A percentile compares a stretch with the other conserved stretches of the same genome.
phyloP scores from a whole-genome alignment of 2,329 filamentous ascomycete genomes.

The Curvularia sp. region DNA sequence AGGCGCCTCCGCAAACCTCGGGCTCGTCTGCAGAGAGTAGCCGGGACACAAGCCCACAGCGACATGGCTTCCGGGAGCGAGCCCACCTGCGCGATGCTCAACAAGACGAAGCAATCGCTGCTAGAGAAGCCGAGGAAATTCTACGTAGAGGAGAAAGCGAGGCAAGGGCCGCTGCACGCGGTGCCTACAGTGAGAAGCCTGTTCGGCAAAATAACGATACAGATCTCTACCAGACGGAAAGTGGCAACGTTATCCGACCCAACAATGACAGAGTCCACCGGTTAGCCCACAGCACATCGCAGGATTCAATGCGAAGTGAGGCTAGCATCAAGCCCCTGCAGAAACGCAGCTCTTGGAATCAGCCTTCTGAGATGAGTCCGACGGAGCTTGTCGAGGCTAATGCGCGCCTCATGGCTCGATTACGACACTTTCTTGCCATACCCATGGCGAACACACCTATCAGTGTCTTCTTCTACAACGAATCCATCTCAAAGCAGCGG shows the following conservation, averaged over 20 bases:
- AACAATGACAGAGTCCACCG: constrained; percentile 27
- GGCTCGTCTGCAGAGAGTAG: constrained; percentile 53
- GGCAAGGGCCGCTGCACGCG: constrained; percentile 72
- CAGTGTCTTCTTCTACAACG: constrained; percentile 95
- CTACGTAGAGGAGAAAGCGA: constrained; percentile 74
- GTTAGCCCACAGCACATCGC: constrained; percentile 37
- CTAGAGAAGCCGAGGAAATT: constrained; percentile 78
- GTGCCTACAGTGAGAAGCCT: constrained; percentile 75
- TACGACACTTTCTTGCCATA: constrained; percentile 88
- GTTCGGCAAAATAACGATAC: constrained; percentile 55
- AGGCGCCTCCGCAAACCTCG: constrained; percentile 63
- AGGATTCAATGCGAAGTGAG: constrained; percentile 37
- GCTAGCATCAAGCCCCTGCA: constrained; percentile 50
- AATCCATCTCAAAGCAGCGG: constrained; percentile 78
- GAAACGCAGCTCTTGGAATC: constrained; percentile 59
- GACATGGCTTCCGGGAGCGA: constrained; percentile 46
- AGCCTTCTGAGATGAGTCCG: constrained; percentile 70
- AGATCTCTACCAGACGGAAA: constrained; percentile 50
- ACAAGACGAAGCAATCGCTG: constrained; percentile 71
- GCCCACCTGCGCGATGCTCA: constrained; percentile 59
- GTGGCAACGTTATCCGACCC: constrained; percentile 37
- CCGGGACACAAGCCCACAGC: constrained; percentile 54
- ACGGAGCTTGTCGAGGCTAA: constrained; percentile 83
- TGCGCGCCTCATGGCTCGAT: constrained; percentile 82
- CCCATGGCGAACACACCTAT: constrained; percentile 79